These are phyloP conservation scores for Dillenia suffruticosa DNA, from an alignment of 164 flowering plant genomes.

Conservation along the genomic window DNA sequence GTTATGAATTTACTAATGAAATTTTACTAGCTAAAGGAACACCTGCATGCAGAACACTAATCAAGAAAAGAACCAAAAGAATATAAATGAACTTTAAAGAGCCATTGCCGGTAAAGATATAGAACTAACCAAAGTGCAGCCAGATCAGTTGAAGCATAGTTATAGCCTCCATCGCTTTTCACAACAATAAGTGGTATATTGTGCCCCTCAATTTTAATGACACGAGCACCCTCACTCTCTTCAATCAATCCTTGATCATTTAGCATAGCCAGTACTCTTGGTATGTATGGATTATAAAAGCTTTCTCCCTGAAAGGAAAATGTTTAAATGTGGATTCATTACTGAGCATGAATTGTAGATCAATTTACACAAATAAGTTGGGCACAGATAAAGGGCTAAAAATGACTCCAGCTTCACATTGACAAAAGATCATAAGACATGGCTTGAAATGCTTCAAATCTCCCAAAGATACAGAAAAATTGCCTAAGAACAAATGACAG, in stretches of 20 bases:
- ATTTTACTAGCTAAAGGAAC: too few relatives aligned
- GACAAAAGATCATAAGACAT: neutral
- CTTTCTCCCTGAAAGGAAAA: constrained; percentile 76
- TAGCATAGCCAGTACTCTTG: constrained; percentile 54
- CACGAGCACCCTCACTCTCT: constrained; percentile 94
- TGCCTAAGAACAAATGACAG: too few relatives aligned
- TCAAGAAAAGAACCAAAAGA: too few relatives aligned
- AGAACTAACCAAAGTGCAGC: constrained; percentile 84
- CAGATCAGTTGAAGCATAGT: constrained; percentile 95
- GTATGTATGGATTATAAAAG: constrained; percentile 86
- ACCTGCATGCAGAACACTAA: too few relatives aligned
- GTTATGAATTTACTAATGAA: too few relatives aligned
- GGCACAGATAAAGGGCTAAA: too few relatives aligned
- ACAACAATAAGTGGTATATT: constrained; percentile 87
- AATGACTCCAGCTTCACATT: neutral
- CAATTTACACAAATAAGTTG: too few relatives aligned
- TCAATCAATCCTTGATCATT: constrained; percentile 54
- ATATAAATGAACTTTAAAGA: neutral
- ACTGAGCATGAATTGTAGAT: neutral
- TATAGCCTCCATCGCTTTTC: constrained; percentile 95
- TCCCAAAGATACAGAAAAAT: too few relatives aligned
- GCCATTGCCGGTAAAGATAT: neutral
- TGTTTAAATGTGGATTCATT: too few relatives aligned
- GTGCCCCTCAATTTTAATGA: constrained; percentile 72
- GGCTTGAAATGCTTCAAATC: too few relatives aligned